Evolutionary conservation across 306 rosid species (phyloP).

Genomic region (Sechiopsis laciniata): DNA sequence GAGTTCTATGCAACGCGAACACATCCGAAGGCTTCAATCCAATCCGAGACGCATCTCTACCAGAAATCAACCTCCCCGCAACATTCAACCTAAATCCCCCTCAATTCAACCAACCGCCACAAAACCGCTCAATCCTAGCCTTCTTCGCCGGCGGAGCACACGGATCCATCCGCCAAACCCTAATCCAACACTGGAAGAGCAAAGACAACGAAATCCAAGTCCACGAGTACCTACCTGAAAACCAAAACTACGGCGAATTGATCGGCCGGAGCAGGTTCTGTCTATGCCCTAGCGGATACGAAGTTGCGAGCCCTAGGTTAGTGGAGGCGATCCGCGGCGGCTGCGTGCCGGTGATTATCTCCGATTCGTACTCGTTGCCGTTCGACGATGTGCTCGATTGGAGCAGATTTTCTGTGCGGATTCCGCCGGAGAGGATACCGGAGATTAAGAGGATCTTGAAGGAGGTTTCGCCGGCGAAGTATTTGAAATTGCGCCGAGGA

Average conservation of each 20-base stretch:
- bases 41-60: conserved; percentile 43
- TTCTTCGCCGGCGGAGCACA: too few relatives aligned
- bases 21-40: conserved; percentile 58
- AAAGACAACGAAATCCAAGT: too few relatives aligned
- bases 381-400: conserved; percentile 68
- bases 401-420: conserved; percentile 44
- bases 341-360: conserved; percentile 64
- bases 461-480: conserved; percentile 31
- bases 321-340: conserved; percentile 52
- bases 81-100: conserved; percentile 25
- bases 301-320: conserved; percentile 76
- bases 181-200: too few relatives aligned
- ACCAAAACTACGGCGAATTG: too few relatives aligned
- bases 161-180: too few relatives aligned
- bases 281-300: conserved; percentile 73
- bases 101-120: too few relatives aligned
- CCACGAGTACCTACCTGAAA: too few relatives aligned
- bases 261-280: conserved; percentile 49
- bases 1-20: conserved; percentile 69
- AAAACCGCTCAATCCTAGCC: too few relatives aligned
- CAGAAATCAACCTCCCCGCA: conserved; percentile 43
- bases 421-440: conserved; percentile 42
- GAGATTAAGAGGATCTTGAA: conserved; percentile 48
- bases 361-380: conserved; percentile 45
- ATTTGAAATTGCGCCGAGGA: conserved; percentile 36